Conservation (phyloP, 2,329 filamentous ascomycete genomes). For the Daldinia sp. region DNA sequence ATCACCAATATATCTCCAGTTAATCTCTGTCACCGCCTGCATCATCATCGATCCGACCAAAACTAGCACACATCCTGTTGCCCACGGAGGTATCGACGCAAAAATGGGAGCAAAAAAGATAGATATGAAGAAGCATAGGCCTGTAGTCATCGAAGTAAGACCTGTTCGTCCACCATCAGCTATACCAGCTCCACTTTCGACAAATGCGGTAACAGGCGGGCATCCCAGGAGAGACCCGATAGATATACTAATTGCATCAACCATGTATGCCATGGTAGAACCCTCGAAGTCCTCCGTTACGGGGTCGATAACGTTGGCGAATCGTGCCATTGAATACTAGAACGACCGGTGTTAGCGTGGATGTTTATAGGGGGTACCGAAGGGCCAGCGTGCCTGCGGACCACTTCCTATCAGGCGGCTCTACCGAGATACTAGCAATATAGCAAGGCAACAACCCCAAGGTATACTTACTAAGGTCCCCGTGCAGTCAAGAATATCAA, state of each 20-base stretch:
- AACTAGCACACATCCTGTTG: slow-evolving; percentile 86
- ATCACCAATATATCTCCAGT: slow-evolving; percentile 87
- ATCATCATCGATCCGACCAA: slow-evolving; percentile 91
- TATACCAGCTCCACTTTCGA: slow-evolving; percentile 90
- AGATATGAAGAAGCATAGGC: slow-evolving; percentile 84
- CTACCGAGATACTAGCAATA: background rate
- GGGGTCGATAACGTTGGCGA: slow-evolving; percentile 81
- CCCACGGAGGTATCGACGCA: slow-evolving; percentile 88
- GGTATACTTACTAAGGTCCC: slow-evolving; percentile 63
- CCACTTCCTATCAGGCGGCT: too few species aligned
- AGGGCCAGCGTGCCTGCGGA: too few species aligned
- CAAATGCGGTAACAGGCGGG: slow-evolving; percentile 85
- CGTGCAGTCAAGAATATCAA: slow-evolving; percentile 87
- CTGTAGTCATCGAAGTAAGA: slow-evolving; percentile 80
- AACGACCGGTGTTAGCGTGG: slow-evolving; percentile 3
- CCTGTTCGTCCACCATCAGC: slow-evolving; percentile 87
- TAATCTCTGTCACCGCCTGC: slow-evolving; percentile 79
- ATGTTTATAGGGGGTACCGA: background rate
- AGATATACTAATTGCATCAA: slow-evolving; percentile 80
- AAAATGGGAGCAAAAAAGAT: slow-evolving; percentile 93
- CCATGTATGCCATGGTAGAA: slow-evolving; percentile 82
- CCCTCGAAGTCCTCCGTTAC: slow-evolving; percentile 88
- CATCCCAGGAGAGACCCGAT: slow-evolving; percentile 81
- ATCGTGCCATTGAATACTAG: slow-evolving; percentile 87
- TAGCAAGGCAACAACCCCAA: background rate